Evolutionary conservation across 768 basidiomycete genomes (phyloP), one percentile per base, ranked within the genome.

Genomic region (Suillus variegatus): DNA sequence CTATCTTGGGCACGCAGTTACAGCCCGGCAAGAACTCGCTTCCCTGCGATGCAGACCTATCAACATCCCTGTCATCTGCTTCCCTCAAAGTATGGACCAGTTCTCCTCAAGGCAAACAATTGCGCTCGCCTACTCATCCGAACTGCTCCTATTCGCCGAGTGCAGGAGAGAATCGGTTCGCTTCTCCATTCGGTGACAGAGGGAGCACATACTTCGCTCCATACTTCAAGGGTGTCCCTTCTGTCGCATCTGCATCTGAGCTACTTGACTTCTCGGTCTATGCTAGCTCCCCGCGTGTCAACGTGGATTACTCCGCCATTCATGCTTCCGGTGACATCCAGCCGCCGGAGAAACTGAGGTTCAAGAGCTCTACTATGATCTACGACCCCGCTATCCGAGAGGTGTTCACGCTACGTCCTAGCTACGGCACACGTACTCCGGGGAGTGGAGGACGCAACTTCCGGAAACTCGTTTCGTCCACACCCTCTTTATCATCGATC

Each of bases 371-470:
- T n/a, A 60, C 61, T n/a, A n/a, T 62, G 20, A 20, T 58, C 61
- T 62, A 35, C 8, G 52, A 35, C 25, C 63, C 64, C 9, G 69
- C 61, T 64, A 64, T 52, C 28, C 67, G 63, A 51, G 62, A 68
- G 6, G 56, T 68, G 1, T 68, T 67, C 46, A 32, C 65, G 54
- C 61, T 62, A 22, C 46, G 54, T 62, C 61, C 57, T 9, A 58
- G 64, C 51, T 65, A 67, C 36, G 61, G 55, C 36, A 43, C 65
- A 1, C 71, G 68, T 28, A 47, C 69, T 43, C 70, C 73, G 9
- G 57, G 40, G 6, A 10, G 18, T 41, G 57, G 57, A 12, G 40
- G 22, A 41, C 57, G 57, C 40, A 58, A 40, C 57, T 41, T 41
- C 40, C 38, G 22, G 40, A 58, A 41, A 28, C 10, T 20, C 18